Evolutionary conservation across 495 filamentous ascomycete genomes (phyloP).

Genomic region (Tirmania nivea): DNA sequence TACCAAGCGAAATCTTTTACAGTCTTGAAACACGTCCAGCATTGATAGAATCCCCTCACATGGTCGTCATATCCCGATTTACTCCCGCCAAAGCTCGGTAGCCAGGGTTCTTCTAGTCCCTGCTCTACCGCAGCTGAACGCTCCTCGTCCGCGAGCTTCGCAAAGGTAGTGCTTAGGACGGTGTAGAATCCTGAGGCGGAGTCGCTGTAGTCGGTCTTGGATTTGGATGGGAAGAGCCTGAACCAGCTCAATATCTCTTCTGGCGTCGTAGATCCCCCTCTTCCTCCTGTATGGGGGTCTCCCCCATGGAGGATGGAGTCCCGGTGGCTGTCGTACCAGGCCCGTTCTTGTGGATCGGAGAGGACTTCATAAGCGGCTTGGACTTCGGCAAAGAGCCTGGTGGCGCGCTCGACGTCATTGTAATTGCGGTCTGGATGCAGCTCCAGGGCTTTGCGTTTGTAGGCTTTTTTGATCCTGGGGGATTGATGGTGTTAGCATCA

Average conservation of each 20-base stretch:
- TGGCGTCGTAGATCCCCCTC: constrained; percentile 22
- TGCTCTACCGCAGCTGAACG: constrained; percentile 47
- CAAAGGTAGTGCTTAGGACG: constrained; percentile 50
- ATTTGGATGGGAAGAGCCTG: constrained; percentile 23
- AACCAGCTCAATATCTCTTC: constrained; percentile 19
- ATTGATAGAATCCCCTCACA: constrained; percentile 59
- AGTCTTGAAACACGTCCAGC: constrained; percentile 66
- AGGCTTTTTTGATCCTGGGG: constrained; percentile 74
- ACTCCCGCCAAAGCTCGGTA: constrained; percentile 60
- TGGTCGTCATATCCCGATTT: constrained; percentile 34
- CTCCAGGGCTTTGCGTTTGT: constrained; percentile 73
- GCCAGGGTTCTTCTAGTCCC: constrained; percentile 26
- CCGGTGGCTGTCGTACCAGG: constrained; percentile 94
- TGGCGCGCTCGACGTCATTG: constrained; percentile 62
- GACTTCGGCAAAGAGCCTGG: constrained; percentile 67
- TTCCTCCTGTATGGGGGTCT: constrained; percentile 14
- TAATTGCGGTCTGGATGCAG: constrained; percentile 90
- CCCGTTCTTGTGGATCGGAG: constrained; percentile 80
- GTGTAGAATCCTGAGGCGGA: constrained; percentile 61
- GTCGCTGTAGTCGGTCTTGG: constrained; percentile 58
- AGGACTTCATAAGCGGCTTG: constrained; percentile 88
- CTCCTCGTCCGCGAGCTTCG: constrained; percentile 64
- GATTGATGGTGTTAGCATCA: neutral
- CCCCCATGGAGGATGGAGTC: constrained; percentile 54
- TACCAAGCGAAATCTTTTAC: constrained; percentile 74